phyloP scores from a whole-genome alignment of 2,329 filamentous ascomycete genomes.

The Camillea tinctor region DNA sequence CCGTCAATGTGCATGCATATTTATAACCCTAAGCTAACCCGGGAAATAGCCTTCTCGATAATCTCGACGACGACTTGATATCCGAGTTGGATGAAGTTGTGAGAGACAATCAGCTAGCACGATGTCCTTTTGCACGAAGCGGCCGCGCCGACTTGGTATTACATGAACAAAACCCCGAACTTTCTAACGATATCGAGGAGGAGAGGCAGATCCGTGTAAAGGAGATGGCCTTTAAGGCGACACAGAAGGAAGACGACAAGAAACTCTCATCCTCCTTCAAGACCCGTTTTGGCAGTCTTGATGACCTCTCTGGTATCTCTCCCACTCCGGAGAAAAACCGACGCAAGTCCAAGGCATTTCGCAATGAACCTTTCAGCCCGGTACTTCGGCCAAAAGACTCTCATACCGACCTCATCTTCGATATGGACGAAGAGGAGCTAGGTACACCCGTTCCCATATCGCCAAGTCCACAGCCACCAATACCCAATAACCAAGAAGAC shows the following conservation, averaged over 20 bases:
- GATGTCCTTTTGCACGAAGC: constrained; percentile 74
- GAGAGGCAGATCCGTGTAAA: constrained; percentile 69
- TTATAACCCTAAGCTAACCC: constrained; percentile 5
- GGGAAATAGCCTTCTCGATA: constrained; percentile 62
- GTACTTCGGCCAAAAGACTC: constrained; percentile 67
- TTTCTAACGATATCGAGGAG: constrained; percentile 65
- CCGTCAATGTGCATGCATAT: not conserved
- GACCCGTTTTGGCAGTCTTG: constrained; percentile 60
- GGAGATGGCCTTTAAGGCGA: constrained; percentile 69
- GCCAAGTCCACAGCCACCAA: constrained; percentile 23
- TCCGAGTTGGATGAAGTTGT: constrained; percentile 77
- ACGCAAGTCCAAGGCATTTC: constrained; percentile 44
- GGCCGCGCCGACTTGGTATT: constrained; percentile 67
- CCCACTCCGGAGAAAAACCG: constrained; percentile 45
- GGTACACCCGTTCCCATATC: constrained; percentile 31
- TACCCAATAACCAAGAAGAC: constrained; percentile 19
- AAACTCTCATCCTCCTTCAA: constrained; percentile 61
- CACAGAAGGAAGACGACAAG: constrained; percentile 63
- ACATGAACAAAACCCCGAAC: constrained; percentile 61
- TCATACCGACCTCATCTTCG: constrained; percentile 78
- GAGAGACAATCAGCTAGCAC: constrained; percentile 76
- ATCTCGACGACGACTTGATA: constrained; percentile 81
- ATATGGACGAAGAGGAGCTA: constrained; percentile 80
- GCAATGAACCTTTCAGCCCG: constrained; percentile 63
- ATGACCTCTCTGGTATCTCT: constrained; percentile 51